These are phyloP conservation scores for Tetrapisispora fleetii DNA, from an alignment of 805 yeast species.

Conservation along the genomic window DNA sequence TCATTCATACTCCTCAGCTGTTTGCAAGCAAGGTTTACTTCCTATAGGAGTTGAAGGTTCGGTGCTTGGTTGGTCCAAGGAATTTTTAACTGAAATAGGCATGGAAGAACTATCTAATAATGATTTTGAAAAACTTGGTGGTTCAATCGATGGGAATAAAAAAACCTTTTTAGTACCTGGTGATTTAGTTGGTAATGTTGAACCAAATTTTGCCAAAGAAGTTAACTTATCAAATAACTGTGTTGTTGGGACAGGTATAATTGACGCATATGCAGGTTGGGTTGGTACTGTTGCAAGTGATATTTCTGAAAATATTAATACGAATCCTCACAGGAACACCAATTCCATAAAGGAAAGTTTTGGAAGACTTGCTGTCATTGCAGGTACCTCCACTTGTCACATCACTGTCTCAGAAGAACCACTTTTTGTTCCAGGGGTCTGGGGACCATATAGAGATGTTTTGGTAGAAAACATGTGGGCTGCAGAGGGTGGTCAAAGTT, in stretches of 20 bases:
- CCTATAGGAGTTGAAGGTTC: conserved; percentile 89
- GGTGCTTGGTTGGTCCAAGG: conserved; percentile 79
- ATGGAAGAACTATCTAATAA: conserved; percentile 70
- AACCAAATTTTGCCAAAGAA: conserved; percentile 59
- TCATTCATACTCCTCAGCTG: conserved; percentile 81
- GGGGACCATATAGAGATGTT: conserved; percentile 97
- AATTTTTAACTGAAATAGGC: conserved; percentile 59
- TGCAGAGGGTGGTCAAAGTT: conserved; percentile 98
- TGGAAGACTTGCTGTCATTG: conserved; percentile 92
- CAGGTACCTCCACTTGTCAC: conserved; percentile 97
- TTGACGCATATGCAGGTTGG: conserved; percentile 99
- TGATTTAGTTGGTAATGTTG: conserved; percentile 70
- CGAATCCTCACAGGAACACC: not conserved
- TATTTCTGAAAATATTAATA: conserved; percentile 37
- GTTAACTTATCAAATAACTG: conserved; percentile 74
- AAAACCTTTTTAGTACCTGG: conserved; percentile 71
- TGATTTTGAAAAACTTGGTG: conserved; percentile 74
- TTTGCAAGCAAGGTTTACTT: conserved; percentile 91
- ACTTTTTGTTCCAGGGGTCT: conserved; percentile 88
- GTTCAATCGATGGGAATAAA: conserved; percentile 39
- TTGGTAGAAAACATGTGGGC: conserved; percentile 87
- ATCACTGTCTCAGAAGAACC: conserved; percentile 77
- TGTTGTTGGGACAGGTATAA: conserved; percentile 89
- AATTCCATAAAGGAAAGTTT: conserved; percentile 49
- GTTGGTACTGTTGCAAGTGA: conserved; percentile 94